Evolutionary conservation across 345 rosid species (phyloP), one percentile per base, ranked within the genome.

Genomic region (Salix viminalis): DNA sequence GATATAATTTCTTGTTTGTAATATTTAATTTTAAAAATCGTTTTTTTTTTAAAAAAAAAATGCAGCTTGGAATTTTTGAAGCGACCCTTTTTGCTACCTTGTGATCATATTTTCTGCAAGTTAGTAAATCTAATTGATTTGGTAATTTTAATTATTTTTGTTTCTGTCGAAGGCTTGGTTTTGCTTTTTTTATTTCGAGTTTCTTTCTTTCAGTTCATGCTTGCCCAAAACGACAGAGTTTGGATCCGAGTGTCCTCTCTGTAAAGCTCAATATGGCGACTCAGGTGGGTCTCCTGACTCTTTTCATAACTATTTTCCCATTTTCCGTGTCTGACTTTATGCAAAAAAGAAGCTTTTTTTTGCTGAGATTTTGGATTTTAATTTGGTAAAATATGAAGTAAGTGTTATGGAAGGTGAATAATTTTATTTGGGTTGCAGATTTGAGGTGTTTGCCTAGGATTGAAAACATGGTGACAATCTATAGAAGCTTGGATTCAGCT

Each of bases 51-150:
- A 0, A 26, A 26, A 26, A 26, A 14, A 41, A 41, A 41, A 10
- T 41, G 77, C 91, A 94, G 98, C 73, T 87, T 92, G 75, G 74
- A 83, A 70, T 88, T 94, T 81, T 82, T 91, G 28, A 88, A 81
- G 30, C 80, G 75, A 19, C 96, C 98, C 1, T 66, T 76, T 79
- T 76, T 92, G 88, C 92, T 94, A 65, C 93, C 97, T 23, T 92
- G 98, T 76, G 88, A 90, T 37, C 98, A 94, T 75, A 77, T 92
- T 61, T 89, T 94, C 78, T 94, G 96, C 98, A 71, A 82, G 97
- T 94, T 70, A 30, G 89, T 74, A 60, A 21, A 26, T 23, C 78
- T 0, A 3, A 46, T 46, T 13, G 16, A 68, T 69, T 52, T 21
- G 13, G 26, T 69, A 3, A 23, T 61, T 79, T 23, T 65, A 3